Percentiles rank a stretch among this genome's conserved stretches.
Evolutionary conservation across 2,329 filamentous ascomycete species (phyloP).

Genomic region (Akanthomyces lecanii): DNA sequence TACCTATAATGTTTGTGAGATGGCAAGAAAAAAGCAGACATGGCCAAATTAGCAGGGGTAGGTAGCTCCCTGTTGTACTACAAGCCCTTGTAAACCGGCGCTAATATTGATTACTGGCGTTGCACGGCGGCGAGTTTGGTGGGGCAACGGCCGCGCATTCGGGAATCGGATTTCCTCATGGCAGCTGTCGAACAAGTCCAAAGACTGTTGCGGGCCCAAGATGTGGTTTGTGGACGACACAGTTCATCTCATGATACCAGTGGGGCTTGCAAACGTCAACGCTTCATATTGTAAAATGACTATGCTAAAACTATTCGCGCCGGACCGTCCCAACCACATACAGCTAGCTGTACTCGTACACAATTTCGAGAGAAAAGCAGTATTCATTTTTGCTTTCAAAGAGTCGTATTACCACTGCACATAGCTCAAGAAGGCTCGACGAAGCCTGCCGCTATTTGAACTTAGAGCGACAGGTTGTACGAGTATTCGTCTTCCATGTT

Average conservation of each 20-base stretch:
- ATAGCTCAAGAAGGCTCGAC: not conserved
- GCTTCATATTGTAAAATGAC: conserved; percentile 15
- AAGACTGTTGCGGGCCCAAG: no score
- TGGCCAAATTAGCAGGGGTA: not conserved
- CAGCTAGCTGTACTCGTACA: conserved; percentile 7
- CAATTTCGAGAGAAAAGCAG: not conserved
- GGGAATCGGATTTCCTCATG: not conserved
- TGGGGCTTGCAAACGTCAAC: conserved; percentile 6
- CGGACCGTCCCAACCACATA: not conserved
- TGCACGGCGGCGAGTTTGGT: conserved; percentile 24
- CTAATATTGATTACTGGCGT: conserved; percentile 15
- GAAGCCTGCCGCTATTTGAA: not conserved
- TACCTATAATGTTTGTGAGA: not conserved
- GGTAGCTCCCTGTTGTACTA: not conserved
- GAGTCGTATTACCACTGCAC: not conserved
- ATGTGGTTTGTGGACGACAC: not conserved
- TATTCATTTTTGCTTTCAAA: not conserved
- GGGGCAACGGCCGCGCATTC: not conserved
- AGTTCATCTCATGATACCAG: not conserved
- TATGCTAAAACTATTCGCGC: conserved; percentile 17
- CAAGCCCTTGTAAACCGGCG: not conserved
- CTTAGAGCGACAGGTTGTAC: conserved; percentile 60
- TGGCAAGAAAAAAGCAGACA: not conserved
- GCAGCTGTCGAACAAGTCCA: not conserved
- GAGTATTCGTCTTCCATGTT: conserved; percentile 71